A percentile compares a stretch with the other conserved stretches of the same genome.
Conservation (phyloP, 2,329 filamentous ascomycete species). For the Fusarium armeniacum region DNA sequence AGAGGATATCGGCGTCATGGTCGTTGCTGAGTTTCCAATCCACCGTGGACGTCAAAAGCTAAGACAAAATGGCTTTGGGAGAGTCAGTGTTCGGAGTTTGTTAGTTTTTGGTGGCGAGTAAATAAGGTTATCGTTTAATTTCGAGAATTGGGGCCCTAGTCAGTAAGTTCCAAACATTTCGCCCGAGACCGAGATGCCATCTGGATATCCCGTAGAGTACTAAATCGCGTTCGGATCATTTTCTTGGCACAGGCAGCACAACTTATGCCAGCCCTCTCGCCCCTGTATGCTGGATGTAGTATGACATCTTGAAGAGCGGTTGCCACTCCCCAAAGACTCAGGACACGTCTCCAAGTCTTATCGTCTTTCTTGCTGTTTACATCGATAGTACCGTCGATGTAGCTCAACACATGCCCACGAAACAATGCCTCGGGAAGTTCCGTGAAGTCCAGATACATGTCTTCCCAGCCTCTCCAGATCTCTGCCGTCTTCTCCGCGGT, state of each 20-base stretch:
- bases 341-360: background rate
- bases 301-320: background rate
- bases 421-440: background rate
- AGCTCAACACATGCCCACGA: background rate
- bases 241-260: background rate
- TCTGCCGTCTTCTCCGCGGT: background rate
- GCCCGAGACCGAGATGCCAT: background rate
- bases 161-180: fast-evolving
- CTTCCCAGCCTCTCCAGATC: background rate
- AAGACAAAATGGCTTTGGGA: constrained; percentile 63
- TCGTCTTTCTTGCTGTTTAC: background rate
- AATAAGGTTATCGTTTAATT: background rate
- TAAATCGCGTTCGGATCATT: background rate
- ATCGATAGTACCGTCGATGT: background rate
- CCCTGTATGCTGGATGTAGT: background rate
- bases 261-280: background rate
- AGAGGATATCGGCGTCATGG: constrained; percentile 63
- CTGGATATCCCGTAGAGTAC: background rate
- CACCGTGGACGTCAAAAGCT: constrained; percentile 66
- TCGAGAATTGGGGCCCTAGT: background rate
- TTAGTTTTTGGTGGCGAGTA: constrained; percentile 56
- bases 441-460: background rate
- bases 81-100: constrained; percentile 65
- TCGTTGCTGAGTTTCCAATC: constrained; percentile 67
- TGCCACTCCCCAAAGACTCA: background rate